Evolutionary conservation across 768 basidiomycete genomes (phyloP), one percentile per base, ranked within the genome.

Genomic region (Russula dissimulans): DNA sequence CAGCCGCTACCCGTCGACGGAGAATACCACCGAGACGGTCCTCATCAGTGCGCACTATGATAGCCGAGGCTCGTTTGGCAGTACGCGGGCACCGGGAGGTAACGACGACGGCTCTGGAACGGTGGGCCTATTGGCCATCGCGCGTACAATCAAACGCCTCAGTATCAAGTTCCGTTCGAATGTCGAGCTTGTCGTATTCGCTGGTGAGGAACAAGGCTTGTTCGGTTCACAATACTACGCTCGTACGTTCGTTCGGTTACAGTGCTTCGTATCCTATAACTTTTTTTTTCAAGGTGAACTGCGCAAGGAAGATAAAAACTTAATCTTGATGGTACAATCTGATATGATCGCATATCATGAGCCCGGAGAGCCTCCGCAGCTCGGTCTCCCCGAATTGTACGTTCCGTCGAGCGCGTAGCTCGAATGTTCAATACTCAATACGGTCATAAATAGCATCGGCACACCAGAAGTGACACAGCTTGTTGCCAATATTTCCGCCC

Each of bases 121-220:
- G 15, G 81, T 81, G 8, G 84, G 88, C 3, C 70, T 95, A n/a
- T 77, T 97, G 17, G 82, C 81, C 4, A 89, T 95, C 61, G 91
- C 92, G 4, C 82, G 82, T 43, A 81, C 85, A 3, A 89, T 97
- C 64, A 77, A 75, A 36, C 78, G 81, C 42, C 81, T 81, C 63
- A 80, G 81, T 15, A 69, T 95, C 67, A 78, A 73, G 51, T 94
- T 95, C 76, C 77, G 81, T 49, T 81, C 81, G 69, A 85, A 86
- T 66, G 87, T 95, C 17, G 85, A 91, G 66, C 77, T 97, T 9
- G 84, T 82, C 43, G 83, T 85, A 51, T 95, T 95, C 66, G 87
- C 91, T 1, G 94, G 93, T 5, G 94, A 97, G 69, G 94, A 97
- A 67, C 94, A 97, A 69, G 94, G 94, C 4, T 72, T 94, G 15